phyloP scores from a whole-genome alignment of 129 eudicot genomes.

The Chrysanthemum lavandulifolium region DNA sequence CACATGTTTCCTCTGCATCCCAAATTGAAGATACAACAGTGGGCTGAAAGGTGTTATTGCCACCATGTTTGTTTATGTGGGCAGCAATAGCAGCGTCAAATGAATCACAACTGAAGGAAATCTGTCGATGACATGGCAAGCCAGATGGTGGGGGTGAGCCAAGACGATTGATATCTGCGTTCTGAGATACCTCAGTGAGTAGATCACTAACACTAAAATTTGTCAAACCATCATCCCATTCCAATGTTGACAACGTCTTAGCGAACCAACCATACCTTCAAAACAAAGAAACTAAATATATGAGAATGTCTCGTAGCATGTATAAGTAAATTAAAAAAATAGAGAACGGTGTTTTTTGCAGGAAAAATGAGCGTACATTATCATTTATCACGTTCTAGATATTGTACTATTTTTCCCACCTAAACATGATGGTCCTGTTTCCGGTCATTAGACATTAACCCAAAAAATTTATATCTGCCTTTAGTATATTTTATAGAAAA shows the following conservation, averaged over 20 bases:
- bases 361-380: too few species aligned
- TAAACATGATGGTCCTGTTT: too few species aligned
- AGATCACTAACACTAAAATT: conserved; percentile 74
- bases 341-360: too few species aligned
- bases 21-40: conserved; percentile 56
- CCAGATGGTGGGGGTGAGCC: conserved; percentile 23
- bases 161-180: conserved; percentile 12
- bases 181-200: conserved; percentile 50
- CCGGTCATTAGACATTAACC: too few species aligned
- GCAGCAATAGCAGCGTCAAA: conserved; percentile 99
- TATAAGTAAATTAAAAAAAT: neutral
- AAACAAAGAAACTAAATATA: neutral
- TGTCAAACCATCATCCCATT: conserved; percentile 93
- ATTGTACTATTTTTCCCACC: too few species aligned
- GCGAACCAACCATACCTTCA: conserved; percentile 78
- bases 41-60: conserved; percentile 34
- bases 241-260: conserved; percentile 49
- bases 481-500: too few species aligned
- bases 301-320: conserved; percentile 16
- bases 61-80: conserved; percentile 52
- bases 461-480: too few species aligned
- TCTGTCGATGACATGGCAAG: conserved; percentile 25
- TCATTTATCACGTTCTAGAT: too few species aligned
- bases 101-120: conserved; percentile 78
- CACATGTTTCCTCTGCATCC: conserved; percentile 95